These are phyloP conservation scores for Sistotremastrum niveocremeum DNA, from an alignment of 768 basidiomycete genomes.

Conservation along the genomic window DNA sequence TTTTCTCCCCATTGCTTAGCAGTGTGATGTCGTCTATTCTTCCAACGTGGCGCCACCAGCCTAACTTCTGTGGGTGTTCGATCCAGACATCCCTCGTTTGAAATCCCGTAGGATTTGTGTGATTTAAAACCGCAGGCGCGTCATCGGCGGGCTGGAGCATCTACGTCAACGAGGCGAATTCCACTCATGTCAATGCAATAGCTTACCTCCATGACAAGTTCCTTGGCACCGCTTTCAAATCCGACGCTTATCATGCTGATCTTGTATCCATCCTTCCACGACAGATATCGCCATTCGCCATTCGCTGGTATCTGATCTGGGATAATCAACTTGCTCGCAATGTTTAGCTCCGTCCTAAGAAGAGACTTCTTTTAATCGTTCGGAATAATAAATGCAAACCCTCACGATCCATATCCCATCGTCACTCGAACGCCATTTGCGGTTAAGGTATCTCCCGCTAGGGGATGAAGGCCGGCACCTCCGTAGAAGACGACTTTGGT, in stretches of 20 bases:
- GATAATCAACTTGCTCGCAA: conserved; percentile 3
- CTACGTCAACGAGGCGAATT: no score
- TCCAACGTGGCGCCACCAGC: conserved; percentile 11
- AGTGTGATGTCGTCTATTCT: conserved; percentile 13
- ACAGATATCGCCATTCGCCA: conserved; percentile 6
- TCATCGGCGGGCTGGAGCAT: conserved; percentile 7
- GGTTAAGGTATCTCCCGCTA: conserved; percentile 3
- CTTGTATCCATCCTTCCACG: conserved; percentile 1
- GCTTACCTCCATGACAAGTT: conserved; percentile 13
- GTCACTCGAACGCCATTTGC: conserved; percentile 1
- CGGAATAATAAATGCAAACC: neutral
- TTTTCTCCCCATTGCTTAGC: conserved; percentile 18
- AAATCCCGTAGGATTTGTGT: conserved; percentile 11
- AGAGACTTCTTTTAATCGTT: neutral
- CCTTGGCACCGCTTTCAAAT: neutral
- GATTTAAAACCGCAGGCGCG: conserved; percentile 11
- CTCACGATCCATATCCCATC: conserved; percentile 7
- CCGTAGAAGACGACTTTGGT: conserved; percentile 5
- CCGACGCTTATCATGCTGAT: conserved; percentile 2
- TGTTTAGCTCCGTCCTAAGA: conserved; percentile 7
- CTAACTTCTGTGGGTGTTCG: conserved; percentile 9
- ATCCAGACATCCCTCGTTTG: conserved; percentile 11
- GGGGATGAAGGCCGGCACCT: conserved; percentile 8
- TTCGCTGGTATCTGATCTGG: conserved; percentile 1
- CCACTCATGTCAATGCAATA: no score